Conservation (phyloP, 1,284 basidiomycete genomes). For the Stygiomarasmius scandens region DNA sequence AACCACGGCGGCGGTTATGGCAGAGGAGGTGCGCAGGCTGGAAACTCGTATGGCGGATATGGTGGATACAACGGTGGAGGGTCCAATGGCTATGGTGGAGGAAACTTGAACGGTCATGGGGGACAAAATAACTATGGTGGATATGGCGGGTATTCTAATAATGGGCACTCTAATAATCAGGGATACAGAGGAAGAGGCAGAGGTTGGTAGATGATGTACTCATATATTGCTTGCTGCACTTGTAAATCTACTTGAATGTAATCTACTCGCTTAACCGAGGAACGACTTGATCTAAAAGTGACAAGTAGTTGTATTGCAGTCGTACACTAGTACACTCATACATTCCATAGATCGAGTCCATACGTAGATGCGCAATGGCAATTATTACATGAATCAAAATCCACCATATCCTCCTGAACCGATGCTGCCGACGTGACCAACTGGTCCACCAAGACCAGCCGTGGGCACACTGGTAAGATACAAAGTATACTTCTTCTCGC, state of each 20-base stretch:
- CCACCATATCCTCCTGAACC: neutral
- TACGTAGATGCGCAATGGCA: no score
- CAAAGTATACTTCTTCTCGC: constrained; percentile 61
- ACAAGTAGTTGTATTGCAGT: no score
- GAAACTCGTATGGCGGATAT: constrained; percentile 16
- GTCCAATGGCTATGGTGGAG: constrained; percentile 13
- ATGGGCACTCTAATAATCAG: constrained; percentile 21
- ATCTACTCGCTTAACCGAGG: neutral
- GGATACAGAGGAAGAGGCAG: constrained; percentile 16
- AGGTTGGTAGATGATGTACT: constrained; percentile 13
- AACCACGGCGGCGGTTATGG: constrained; percentile 14
- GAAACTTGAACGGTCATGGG: constrained; percentile 22
- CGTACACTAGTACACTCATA: no score
- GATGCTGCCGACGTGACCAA: neutral
- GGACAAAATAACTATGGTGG: constrained; percentile 17
- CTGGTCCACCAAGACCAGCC: constrained; percentile 20
- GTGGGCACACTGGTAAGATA: constrained; percentile 57
- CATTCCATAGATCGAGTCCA: no score
- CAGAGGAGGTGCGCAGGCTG: constrained; percentile 20
- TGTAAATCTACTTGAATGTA: neutral
- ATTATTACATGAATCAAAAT: neutral
- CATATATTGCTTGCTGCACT: neutral
- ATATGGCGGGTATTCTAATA: constrained; percentile 25
- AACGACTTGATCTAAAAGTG: no score
- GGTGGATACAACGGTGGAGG: constrained; percentile 20